Evolutionary conservation across 2,329 filamentous ascomycete species (phyloP).

Genomic region (Whalleya microplaca): DNA sequence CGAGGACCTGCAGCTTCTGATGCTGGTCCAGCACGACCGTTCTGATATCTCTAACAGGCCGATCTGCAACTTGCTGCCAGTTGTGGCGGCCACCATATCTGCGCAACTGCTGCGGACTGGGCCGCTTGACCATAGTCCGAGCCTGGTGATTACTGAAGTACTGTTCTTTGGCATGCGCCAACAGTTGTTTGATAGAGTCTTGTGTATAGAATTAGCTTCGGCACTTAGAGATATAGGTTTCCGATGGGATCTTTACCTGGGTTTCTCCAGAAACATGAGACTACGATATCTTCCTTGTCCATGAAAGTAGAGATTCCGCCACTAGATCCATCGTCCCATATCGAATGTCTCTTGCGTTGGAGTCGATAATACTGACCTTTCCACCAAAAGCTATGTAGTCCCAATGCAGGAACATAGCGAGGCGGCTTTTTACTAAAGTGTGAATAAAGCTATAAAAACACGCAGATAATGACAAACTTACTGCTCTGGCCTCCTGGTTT

Average conservation of each 20-base stretch:
- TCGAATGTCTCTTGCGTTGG: conserved; percentile 48
- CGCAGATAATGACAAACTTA: conserved; percentile 31
- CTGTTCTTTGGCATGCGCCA: conserved; percentile 55
- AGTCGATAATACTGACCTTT: conserved; percentile 54
- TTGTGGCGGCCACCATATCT: conserved; percentile 47
- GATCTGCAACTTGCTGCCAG: conserved; percentile 62
- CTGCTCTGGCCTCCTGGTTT: conserved; percentile 57
- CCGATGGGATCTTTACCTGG: conserved; percentile 32
- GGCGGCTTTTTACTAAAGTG: conserved; percentile 44
- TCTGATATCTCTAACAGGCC: conserved; percentile 71
- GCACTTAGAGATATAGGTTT: not conserved
- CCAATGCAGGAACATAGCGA: conserved; percentile 58
- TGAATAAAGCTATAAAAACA: not conserved
- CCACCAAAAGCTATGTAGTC: conserved; percentile 59
- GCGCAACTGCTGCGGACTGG: conserved; percentile 50
- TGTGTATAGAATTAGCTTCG: conserved; percentile 9
- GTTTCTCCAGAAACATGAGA: conserved; percentile 59
- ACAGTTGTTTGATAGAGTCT: conserved; percentile 59
- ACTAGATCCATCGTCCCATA: conserved; percentile 41
- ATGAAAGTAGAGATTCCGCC: conserved; percentile 45
- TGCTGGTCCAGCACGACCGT: conserved; percentile 74
- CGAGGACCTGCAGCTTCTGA: conserved; percentile 68
- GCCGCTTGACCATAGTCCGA: conserved; percentile 62
- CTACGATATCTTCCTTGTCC: conserved; percentile 55
- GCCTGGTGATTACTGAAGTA: conserved; percentile 57